Conservation (phyloP, 2,329 filamentous ascomycete species). For the Penicillium sp. region DNA sequence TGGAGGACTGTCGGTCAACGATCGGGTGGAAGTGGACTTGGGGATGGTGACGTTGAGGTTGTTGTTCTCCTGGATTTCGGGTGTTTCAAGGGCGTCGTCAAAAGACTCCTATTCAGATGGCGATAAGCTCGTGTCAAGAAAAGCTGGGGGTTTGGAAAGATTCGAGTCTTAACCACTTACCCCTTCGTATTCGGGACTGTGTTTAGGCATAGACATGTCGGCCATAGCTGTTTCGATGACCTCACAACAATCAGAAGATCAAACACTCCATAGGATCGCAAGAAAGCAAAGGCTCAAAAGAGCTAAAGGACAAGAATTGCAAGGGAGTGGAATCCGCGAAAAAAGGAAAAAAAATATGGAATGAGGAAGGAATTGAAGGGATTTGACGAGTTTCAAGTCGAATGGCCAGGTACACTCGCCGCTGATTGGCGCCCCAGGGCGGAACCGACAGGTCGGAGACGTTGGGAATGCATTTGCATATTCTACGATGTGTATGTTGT, state of each 20-base stretch:
- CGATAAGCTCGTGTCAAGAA: slow-evolving; percentile 13
- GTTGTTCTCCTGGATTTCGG: slow-evolving; percentile 27
- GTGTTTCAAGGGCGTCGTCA: slow-evolving; percentile 68
- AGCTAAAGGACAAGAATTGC: background rate
- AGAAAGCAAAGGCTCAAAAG: slow-evolving; percentile 6
- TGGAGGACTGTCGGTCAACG: slow-evolving; percentile 54
- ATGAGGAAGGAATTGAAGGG: slow-evolving; percentile 18
- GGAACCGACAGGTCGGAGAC: slow-evolving; percentile 18
- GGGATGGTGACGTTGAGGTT: slow-evolving; percentile 33
- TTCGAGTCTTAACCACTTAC: slow-evolving; percentile 29
- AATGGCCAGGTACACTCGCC: slow-evolving; percentile 19
- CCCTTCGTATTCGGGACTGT: slow-evolving; percentile 46
- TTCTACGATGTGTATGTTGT: background rate
- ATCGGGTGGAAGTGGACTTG: slow-evolving; percentile 57
- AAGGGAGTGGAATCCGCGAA: slow-evolving; percentile 1
- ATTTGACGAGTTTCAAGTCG: slow-evolving; percentile 18
- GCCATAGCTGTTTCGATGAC: slow-evolving; percentile 14
- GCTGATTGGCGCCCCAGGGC: slow-evolving; percentile 23
- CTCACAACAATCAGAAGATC: slow-evolving; percentile 19
- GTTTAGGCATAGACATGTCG: slow-evolving; percentile 42
- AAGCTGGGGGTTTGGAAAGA: background rate
- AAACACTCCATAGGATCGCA: slow-evolving; percentile 20
- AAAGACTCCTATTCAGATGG: slow-evolving; percentile 65
- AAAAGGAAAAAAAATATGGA: slow-evolving; percentile 3
- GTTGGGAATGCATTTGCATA: slow-evolving; percentile 15